phyloP scores from a whole-genome alignment of 106 monocot species.

The Triglochin maritima region DNA sequence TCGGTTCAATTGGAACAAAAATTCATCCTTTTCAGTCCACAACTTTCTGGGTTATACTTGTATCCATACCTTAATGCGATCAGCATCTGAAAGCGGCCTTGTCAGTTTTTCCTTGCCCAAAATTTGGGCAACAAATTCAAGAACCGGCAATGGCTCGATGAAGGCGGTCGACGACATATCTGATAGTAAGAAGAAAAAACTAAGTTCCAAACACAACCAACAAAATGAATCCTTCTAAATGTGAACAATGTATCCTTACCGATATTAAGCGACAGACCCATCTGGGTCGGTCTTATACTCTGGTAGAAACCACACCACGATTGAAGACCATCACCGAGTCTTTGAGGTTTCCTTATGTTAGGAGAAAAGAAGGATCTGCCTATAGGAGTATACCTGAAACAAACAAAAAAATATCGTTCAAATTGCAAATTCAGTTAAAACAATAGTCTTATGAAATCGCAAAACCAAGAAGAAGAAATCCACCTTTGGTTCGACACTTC shows the following conservation, averaged over 20 bases:
- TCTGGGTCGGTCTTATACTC: constrained; percentile 88
- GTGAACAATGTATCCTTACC: constrained; percentile 23
- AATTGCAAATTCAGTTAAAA: neutral
- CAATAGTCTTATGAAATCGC: neutral
- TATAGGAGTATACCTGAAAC: constrained; percentile 49
- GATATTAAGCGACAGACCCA: constrained; percentile 89
- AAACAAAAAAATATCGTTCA: neutral
- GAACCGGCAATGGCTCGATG: constrained; percentile 88
- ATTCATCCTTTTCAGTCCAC: no score
- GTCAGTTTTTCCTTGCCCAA: constrained; percentile 58
- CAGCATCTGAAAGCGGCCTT: constrained; percentile 75
- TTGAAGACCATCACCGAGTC: constrained; percentile 77
- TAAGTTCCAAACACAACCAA: neutral
- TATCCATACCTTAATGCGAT: constrained; percentile 63
- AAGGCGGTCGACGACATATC: constrained; percentile 92
- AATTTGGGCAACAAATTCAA: constrained; percentile 78
- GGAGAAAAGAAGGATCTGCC: constrained; percentile 87
- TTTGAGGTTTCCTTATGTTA: constrained; percentile 65
- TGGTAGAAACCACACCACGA: constrained; percentile 94
- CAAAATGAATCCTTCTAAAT: no score
- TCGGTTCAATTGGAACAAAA: no score
- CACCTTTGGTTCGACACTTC: constrained; percentile 77
- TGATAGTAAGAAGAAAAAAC: constrained; percentile 7
- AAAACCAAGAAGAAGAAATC: constrained; percentile 1
- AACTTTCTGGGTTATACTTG: no score